Conservation (phyloP, 495 filamentous ascomycete genomes). For the Acidiella bohemica region DNA sequence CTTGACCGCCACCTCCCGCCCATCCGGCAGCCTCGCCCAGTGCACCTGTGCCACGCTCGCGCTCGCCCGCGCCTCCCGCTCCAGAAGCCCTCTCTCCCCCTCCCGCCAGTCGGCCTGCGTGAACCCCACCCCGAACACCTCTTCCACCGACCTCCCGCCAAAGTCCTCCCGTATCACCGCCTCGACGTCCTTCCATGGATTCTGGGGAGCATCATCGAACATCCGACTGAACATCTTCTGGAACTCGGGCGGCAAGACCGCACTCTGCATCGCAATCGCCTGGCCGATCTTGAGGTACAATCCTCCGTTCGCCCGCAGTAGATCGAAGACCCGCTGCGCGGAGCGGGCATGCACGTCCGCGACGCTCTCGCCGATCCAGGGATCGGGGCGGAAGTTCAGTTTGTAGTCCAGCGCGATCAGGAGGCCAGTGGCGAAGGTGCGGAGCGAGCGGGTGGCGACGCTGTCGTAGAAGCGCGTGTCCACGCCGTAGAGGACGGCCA, state of each 20-base stretch:
- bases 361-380: slow-evolving; percentile 52
- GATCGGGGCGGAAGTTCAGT: slow-evolving; percentile 78
- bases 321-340: slow-evolving; percentile 63
- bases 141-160: slow-evolving; percentile 53
- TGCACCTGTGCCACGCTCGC: slow-evolving; percentile 95
- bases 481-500: slow-evolving; percentile 47
- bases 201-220: slow-evolving; percentile 97
- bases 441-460: slow-evolving; percentile 61
- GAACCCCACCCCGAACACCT: slow-evolving; percentile 81
- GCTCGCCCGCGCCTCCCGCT: slow-evolving; percentile 69
- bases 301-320: slow-evolving; percentile 76
- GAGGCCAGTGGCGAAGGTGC: slow-evolving; percentile 67
- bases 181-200: slow-evolving; percentile 79
- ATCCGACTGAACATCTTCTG: slow-evolving; percentile 88
- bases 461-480: slow-evolving; percentile 67
- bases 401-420: slow-evolving; percentile 87
- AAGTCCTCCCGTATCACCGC: slow-evolving; percentile 80
- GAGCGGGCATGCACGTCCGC: slow-evolving; percentile 63
- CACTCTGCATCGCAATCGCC: slow-evolving; percentile 96
- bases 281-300: slow-evolving; percentile 96
- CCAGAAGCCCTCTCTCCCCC: slow-evolving; percentile 57
- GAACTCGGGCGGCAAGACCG: slow-evolving; percentile 82
- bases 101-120: too few relatives aligned
- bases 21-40: slow-evolving; percentile 74
- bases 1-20: slow-evolving; percentile 84